Base-by-base conservation (phyloP, 2,329 filamentous ascomycete genomes). In the Alternaria conjuncta region DNA sequence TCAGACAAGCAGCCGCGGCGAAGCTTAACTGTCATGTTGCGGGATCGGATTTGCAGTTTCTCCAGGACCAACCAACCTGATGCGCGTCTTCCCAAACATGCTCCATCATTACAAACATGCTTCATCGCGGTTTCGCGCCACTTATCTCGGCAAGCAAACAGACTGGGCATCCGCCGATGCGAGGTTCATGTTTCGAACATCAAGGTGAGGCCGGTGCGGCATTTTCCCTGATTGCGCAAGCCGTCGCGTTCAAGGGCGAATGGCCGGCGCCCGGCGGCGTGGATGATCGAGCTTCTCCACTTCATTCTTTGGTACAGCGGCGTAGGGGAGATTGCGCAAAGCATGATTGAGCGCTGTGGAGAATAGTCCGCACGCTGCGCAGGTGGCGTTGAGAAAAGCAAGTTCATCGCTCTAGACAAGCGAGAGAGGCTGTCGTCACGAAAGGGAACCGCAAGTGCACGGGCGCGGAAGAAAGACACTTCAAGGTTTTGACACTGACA, bases 1-100 rank as follows among this genome's bases (percentile, higher is more conserved):
- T 67, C 65, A 69, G 62, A 70, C 65, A 76, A 75, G 71, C 70
- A 71, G 9, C 60, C 55, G 59, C 56, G 43, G 63, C 65, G 67
- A 77, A 70, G 73, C 75, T 74, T 75, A 71, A 64, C 64, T 63
- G 57, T 63, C 60, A 64, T 49, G 36, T 62, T 55, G 49, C 21
- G 50, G 50, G 55, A 43, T 44, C 30, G 44, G 30, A 49, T 41
- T 43, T 53, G 43, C 41, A 18, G 55, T 55, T 49, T 56, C 56
- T 50, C 21, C 56, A 57, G 25, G 25, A n/a, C 57, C 30, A 55
- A 55, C 47, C 62, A 57, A 55, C 62, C 60, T 21, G 36, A 30
- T 51, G 36, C 41, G 21, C n/a, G 49, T 45, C 49, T 51, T 49
- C 54, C 50, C 60, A 65, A 59, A 63, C 58, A 57, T 49, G 50